phyloP scores from a whole-genome alignment of 331 rosid species.

The Phaseolus coccineus region DNA sequence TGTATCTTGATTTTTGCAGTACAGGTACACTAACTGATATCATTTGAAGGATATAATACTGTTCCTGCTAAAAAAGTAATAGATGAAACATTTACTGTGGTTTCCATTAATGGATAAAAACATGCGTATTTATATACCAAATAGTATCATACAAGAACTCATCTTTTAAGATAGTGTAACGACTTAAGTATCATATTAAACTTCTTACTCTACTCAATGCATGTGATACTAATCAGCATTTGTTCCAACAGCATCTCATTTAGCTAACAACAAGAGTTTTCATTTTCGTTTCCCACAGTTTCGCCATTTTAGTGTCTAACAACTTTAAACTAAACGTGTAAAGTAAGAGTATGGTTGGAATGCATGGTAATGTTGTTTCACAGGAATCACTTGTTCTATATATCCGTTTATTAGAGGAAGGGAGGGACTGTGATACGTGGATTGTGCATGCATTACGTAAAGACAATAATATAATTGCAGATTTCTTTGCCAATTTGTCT shows the following conservation, averaged over 20 bases:
- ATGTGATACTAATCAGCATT: no score
- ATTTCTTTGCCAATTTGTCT: background rate
- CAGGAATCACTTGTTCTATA: background rate
- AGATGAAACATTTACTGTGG: no score
- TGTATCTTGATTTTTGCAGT: background rate
- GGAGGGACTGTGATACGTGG: background rate
- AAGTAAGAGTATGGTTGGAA: background rate
- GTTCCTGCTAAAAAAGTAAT: no score
- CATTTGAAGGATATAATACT: background rate
- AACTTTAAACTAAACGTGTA: background rate
- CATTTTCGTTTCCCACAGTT: background rate
- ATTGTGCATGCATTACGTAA: constrained; percentile 5
- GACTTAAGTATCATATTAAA: no score
- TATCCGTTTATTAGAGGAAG: background rate
- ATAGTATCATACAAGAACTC: no score
- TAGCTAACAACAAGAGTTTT: background rate
- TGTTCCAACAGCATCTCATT: no score
- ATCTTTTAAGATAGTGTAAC: no score
- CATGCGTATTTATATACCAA: no score
- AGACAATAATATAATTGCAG: background rate
- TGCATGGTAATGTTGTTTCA: background rate
- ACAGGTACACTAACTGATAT: background rate
- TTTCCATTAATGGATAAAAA: no score
- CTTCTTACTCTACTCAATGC: no score
- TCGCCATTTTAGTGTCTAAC: background rate